Percentiles rank a stretch among this genome's conserved stretches.
Conservation (phyloP, 768 basidiomycete species). For the Boletus coccyginus region DNA sequence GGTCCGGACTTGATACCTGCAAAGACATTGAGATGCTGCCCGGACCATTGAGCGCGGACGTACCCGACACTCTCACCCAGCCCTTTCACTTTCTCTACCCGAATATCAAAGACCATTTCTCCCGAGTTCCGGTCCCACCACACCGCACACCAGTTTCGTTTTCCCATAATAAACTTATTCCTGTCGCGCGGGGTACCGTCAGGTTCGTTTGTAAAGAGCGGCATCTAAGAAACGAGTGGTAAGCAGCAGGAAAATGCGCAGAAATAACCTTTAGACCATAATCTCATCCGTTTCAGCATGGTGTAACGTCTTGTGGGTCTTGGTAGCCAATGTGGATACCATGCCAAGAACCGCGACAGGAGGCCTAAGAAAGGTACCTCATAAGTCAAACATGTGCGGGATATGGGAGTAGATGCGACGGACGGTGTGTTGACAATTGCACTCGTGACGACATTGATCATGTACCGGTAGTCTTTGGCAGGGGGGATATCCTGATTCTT, state of each 20-base stretch:
- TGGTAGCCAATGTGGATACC: slow-evolving; percentile 77
- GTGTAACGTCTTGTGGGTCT: slow-evolving; percentile 86
- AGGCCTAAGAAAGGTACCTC: slow-evolving; percentile 36
- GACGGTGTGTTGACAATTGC: slow-evolving; percentile 98
- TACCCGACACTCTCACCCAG: slow-evolving; percentile 78
- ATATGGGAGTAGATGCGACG: slow-evolving; percentile 26
- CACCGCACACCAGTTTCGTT: slow-evolving; percentile 84
- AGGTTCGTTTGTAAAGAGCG: slow-evolving; percentile 74
- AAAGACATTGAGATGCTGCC: not conserved
- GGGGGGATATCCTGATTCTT: slow-evolving; percentile 40
- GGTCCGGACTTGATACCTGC: slow-evolving; percentile 43
- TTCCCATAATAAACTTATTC: slow-evolving; percentile 81
- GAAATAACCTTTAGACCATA: slow-evolving; percentile 52
- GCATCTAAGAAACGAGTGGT: slow-evolving; percentile 47
- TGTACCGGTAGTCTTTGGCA: slow-evolving; percentile 72
- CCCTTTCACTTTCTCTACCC: slow-evolving; percentile 84
- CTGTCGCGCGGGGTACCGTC: slow-evolving; percentile 67
- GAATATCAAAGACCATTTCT: slow-evolving; percentile 76
- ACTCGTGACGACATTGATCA: slow-evolving; percentile 86
- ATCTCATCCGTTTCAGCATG: slow-evolving; percentile 78
- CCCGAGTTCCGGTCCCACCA: slow-evolving; percentile 55
- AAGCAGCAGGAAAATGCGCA: not conserved
- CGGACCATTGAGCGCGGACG: slow-evolving; percentile 16
- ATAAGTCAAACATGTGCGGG: not conserved
- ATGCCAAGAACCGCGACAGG: slow-evolving; percentile 71